Conservation (phyloP, 768 basidiomycete genomes). For the Pleurotus tuber-regium region DNA sequence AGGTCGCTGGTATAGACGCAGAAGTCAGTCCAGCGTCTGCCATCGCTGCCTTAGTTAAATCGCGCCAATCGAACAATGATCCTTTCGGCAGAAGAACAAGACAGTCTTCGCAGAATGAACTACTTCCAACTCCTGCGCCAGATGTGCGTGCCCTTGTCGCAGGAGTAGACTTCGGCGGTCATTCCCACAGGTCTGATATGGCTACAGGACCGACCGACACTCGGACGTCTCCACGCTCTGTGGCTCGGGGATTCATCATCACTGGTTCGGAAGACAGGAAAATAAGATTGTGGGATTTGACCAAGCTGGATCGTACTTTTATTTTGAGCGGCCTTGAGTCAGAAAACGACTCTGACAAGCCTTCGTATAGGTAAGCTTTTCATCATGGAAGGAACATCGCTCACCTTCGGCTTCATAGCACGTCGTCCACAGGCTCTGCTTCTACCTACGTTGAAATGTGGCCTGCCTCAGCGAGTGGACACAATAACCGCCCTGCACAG, state of each 20-base stretch:
- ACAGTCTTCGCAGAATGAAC: constrained; percentile 31
- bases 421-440: constrained; percentile 41
- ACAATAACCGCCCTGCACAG: constrained; percentile 65
- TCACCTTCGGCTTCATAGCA: constrained; percentile 30
- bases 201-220: constrained; percentile 40
- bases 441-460: constrained; percentile 66
- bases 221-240: constrained; percentile 34
- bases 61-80: constrained; percentile 40
- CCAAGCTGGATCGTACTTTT: constrained; percentile 64
- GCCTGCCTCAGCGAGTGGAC: constrained; percentile 38
- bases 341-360: constrained; percentile 60
- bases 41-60: constrained; percentile 77
- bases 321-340: constrained; percentile 78
- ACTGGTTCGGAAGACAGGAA: constrained; percentile 90
- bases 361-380: constrained; percentile 67
- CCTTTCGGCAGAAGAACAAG: constrained; percentile 17
- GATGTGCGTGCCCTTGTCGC: constrained; percentile 70
- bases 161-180: constrained; percentile 77
- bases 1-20: constrained; percentile 49
- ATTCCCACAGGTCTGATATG: constrained; percentile 54
- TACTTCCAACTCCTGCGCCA: constrained; percentile 47
- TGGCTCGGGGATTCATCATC: constrained; percentile 68
- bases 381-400: background rate
- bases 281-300: constrained; percentile 87
- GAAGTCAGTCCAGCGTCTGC: constrained; percentile 67